Conservation (phyloP, 208 protist genomes). For the Wallacemonas sp. region DNA sequence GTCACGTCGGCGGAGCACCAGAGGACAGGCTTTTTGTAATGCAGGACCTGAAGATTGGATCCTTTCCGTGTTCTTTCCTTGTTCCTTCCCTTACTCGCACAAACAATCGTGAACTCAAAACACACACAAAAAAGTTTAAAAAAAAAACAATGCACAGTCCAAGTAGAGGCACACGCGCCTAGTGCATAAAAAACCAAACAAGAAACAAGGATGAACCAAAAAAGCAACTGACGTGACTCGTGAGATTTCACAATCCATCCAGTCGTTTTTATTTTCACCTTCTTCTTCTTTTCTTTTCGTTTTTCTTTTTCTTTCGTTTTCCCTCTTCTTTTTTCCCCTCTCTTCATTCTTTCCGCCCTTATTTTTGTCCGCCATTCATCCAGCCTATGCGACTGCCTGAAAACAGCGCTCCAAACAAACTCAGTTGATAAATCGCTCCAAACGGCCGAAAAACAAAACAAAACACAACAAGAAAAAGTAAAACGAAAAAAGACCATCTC, state of each 20-base stretch:
- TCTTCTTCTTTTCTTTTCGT: background rate
- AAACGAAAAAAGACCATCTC: too few relatives aligned
- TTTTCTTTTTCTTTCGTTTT: background rate
- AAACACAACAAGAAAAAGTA: too few relatives aligned
- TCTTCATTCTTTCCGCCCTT: constrained; percentile 1
- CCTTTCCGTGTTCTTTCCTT: constrained; percentile 6
- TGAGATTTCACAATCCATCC: too few relatives aligned
- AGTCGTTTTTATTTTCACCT: constrained; percentile 6
- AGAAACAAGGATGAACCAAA: background rate
- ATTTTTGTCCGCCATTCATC: background rate
- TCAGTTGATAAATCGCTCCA: too few relatives aligned
- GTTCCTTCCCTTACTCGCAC: constrained; percentile 2
- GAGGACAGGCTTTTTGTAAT: too few relatives aligned
- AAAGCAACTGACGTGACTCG: too few relatives aligned
- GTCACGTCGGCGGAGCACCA: too few relatives aligned
- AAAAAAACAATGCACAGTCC: background rate
- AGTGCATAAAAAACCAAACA: background rate
- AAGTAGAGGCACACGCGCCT: background rate
- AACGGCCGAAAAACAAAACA: too few relatives aligned
- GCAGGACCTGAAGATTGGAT: too few relatives aligned
- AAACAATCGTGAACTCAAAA: background rate
- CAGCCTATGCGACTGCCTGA: too few relatives aligned
- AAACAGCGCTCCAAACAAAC: too few relatives aligned
- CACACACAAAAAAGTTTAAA: constrained; percentile 5
- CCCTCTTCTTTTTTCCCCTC: background rate